Percentiles rank a stretch among this genome's conserved stretches.
These are phyloP conservation scores for Boletus mariae DNA, from an alignment of 1,284 basidiomycete species.

Conservation along the genomic window DNA sequence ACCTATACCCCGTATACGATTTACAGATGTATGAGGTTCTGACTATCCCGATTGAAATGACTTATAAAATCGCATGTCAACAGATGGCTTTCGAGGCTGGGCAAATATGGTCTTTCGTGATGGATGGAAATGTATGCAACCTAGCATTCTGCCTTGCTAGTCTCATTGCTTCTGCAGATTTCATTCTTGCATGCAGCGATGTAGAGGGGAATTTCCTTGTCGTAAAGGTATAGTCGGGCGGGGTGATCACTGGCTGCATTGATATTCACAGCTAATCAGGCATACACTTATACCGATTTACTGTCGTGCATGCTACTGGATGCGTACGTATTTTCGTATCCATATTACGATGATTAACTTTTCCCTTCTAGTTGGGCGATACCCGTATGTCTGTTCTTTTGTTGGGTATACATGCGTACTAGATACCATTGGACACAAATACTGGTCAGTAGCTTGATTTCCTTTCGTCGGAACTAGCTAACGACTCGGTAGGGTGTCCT, in stretches of 20 bases:
- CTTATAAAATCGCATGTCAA: constrained; percentile 2
- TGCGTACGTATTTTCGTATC: constrained; percentile 47
- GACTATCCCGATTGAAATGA: neutral
- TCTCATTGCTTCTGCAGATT: constrained; percentile 43
- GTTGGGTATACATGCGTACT: constrained; percentile 77
- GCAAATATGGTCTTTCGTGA: constrained; percentile 63
- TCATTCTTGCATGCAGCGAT: constrained; percentile 73
- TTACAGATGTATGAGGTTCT: constrained; percentile 58
- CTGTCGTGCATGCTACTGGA: constrained; percentile 85
- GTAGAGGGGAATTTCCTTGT: constrained; percentile 85
- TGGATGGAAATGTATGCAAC: constrained; percentile 77
- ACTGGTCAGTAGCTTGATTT: constrained; percentile 42
- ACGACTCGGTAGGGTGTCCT: constrained; percentile 53
- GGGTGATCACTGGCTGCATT: neutral
- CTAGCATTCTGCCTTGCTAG: neutral
- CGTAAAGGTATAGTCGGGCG: constrained; percentile 50
- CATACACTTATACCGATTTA: constrained; percentile 82
- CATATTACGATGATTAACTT: constrained; percentile 8
- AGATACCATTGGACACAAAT: constrained; percentile 81
- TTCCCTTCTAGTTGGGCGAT: constrained; percentile 66
- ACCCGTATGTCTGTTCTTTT: constrained; percentile 78
- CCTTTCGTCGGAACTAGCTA: neutral
- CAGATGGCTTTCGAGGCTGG: constrained; percentile 81
- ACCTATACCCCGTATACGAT: constrained; percentile 85
- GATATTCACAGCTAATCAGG: constrained; percentile 37